phyloP scores from a whole-genome alignment of 2,329 filamentous ascomycete species.

The Diplodia seriata region DNA sequence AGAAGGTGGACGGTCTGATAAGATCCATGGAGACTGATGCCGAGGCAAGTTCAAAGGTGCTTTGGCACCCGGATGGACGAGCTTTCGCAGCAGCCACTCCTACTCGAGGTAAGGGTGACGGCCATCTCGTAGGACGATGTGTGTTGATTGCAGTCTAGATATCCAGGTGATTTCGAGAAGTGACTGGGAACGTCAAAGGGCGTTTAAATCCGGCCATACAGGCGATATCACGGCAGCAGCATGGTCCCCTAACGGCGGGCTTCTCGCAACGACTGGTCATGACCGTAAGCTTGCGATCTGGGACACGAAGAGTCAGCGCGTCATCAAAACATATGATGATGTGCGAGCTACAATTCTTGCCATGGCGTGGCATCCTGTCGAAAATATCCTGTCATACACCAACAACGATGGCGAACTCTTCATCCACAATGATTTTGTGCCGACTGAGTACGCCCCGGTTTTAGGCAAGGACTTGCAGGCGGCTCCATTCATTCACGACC shows the following conservation, averaged over 20 bases:
- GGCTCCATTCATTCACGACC: conserved; percentile 85
- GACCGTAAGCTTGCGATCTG: conserved; percentile 76
- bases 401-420: conserved; percentile 92
- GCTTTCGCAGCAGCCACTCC: conserved; percentile 87
- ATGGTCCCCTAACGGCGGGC: conserved; percentile 94
- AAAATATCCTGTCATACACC: conserved; percentile 90
- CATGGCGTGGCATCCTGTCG: conserved; percentile 86
- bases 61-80: conserved; percentile 94
- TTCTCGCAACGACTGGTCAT: conserved; percentile 71
- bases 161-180: conserved; percentile 86
- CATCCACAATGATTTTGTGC: conserved; percentile 76
- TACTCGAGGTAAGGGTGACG: conserved; percentile 58
- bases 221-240: conserved; percentile 84
- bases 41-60: conserved; percentile 74
- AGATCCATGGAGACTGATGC: conserved; percentile 77
- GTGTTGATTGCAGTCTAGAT: conserved; percentile 53
- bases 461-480: conserved; percentile 68
- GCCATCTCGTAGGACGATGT: neutral
- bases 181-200: conserved; percentile 86
- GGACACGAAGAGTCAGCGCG: conserved; percentile 86
- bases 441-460: conserved; percentile 56
- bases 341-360: conserved; percentile 76
- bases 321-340: conserved; percentile 79
- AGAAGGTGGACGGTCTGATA: conserved; percentile 86
- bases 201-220: conserved; percentile 79